These are phyloP conservation scores for Alternaria consortialis DNA, from an alignment of 2,329 filamentous ascomycete genomes.

Conservation along the genomic window DNA sequence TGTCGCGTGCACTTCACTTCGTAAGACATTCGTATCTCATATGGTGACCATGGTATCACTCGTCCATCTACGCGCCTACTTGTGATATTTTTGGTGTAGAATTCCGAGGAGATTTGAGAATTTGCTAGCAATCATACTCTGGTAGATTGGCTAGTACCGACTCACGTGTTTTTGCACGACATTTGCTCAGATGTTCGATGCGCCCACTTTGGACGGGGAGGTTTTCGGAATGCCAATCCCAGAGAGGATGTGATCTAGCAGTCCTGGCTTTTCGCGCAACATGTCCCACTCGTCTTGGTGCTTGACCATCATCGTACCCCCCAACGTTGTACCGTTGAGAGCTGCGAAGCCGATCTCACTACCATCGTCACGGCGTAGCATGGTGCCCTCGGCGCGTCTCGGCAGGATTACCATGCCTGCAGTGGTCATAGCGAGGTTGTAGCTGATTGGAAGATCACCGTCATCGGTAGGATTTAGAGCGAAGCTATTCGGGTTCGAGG, in stretches of 20 bases:
- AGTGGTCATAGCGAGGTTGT: slow-evolving; percentile 67
- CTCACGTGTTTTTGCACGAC: background rate
- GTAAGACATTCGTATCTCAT: slow-evolving; percentile 5
- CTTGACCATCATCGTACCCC: slow-evolving; percentile 68
- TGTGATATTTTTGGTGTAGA: slow-evolving; percentile 2
- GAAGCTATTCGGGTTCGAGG: slow-evolving; percentile 45
- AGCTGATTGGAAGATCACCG: slow-evolving; percentile 61
- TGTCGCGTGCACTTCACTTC: slow-evolving; percentile 10
- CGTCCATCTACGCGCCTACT: background rate
- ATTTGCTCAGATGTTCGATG: slow-evolving; percentile 7
- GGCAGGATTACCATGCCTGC: slow-evolving; percentile 64
- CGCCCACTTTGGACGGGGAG: background rate
- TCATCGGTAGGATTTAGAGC: slow-evolving; percentile 36
- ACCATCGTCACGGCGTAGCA: slow-evolving; percentile 51
- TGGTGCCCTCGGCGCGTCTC: slow-evolving; percentile 56
- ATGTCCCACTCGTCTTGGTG: slow-evolving; percentile 62
- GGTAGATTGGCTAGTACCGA: background rate
- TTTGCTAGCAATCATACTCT: background rate
- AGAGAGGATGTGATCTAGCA: slow-evolving; percentile 56
- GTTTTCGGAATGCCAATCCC: slow-evolving; percentile 46
- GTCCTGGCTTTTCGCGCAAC: slow-evolving; percentile 52
- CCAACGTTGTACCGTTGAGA: slow-evolving; percentile 66
- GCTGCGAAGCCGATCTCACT: slow-evolving; percentile 56
- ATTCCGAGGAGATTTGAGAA: background rate
- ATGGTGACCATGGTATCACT: slow-evolving; percentile 5